Evolutionary conservation across 2,329 filamentous ascomycete genomes (phyloP), one percentile per base, ranked within the genome.

Genomic region (Fusarium dlaminii): DNA sequence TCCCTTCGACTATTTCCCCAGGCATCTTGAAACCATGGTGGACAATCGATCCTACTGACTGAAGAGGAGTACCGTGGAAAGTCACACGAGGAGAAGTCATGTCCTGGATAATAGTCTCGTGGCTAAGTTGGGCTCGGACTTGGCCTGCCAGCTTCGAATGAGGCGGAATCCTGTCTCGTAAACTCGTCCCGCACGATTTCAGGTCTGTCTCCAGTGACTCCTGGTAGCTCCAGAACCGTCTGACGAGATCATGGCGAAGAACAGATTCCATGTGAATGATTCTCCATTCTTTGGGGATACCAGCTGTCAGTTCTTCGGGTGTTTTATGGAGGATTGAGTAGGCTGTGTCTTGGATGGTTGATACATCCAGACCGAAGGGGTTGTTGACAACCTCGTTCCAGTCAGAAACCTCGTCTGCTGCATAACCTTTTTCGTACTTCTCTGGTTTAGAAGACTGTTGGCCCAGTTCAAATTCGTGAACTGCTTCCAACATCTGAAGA

Each of bases 11-110:
- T 10, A 76, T 57, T 6, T 78, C 81, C 3, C 77, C 73, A 6
- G 83, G 85, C 37, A 81, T 78, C 11, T 85, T 73, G 66, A 87
- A 86, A 6, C 84, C 84, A 65, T 85, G 75, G 17, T 82, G 82
- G 18, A 87, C 81, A 46, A 87, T 87, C 4, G 82, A 84, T 8
- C 82, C 79, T 8, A 86, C 80, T 10, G 75, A 75, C 29, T 79
- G 61, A 20, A 81, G 79, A 9, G 74, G 70, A 1, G 83, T 85
- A 43, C 84, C 83, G 72, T 87, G 84, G 62, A 83, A 86, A 5
- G 83, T 85, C 18, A 84, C 67, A 17, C 75, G 74, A 8, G 83
- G 82, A 36, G 76, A 78, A 17, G 77, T 65, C 29, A 87, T 77
- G 46, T 84, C 77, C 24, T 84, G 79, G 1, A 83, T 76, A 10